Base-by-base conservation (phyloP, 306 rosid species). In the Casuarina glauca region DNA sequence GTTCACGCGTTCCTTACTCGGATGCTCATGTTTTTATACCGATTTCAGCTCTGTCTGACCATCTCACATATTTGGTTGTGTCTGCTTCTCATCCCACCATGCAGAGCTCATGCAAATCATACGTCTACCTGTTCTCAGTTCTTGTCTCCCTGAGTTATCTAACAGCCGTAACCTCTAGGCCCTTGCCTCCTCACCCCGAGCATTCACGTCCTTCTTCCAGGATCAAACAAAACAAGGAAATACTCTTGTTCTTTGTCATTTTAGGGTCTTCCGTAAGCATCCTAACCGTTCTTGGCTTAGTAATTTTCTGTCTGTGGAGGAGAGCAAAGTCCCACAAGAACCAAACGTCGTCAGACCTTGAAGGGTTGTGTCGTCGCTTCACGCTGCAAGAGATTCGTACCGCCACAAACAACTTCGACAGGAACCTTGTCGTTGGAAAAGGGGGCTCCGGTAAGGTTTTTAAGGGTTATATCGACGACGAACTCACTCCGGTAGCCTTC, bases 331-430 rank as follows among this genome's bases (percentile, higher is more conserved):
- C 19, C 35, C 41, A 60, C 54, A 42, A 74, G 36, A 51, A 43
- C 36, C 35, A 74, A 57, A 38, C 60, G 20, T 20, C 74, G 19
- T 5, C 55, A 26, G 16, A 8, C 3, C 20, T 48, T 9, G 57
- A 26, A 44, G 38, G 11, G 9, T 36, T 13, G 51, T 74, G 78
- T 42, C 78, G 70, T 45, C 78, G 69, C 8, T 74, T 74, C 19
- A 60, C 70, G 1, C 4, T 74, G 45, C 16, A 26, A 2, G 70
- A 74, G 53, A 74, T 74, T 32, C n/a, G 43, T 58, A 5, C 70
- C 10, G 78, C 78, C 45, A 74, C 70, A 35, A 58, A 60, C 20
- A 46, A 45, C 70, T 60, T 74, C 51, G 70, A 61, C 45, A n/a
- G 46, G 15, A 68, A 61, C 4, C 60, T 60, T 9, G 17, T 44